Percentiles rank a stretch among this genome's conserved stretches.
Evolutionary conservation across 306 rosid species (phyloP).

Genomic region (Dicorynia guianensis): DNA sequence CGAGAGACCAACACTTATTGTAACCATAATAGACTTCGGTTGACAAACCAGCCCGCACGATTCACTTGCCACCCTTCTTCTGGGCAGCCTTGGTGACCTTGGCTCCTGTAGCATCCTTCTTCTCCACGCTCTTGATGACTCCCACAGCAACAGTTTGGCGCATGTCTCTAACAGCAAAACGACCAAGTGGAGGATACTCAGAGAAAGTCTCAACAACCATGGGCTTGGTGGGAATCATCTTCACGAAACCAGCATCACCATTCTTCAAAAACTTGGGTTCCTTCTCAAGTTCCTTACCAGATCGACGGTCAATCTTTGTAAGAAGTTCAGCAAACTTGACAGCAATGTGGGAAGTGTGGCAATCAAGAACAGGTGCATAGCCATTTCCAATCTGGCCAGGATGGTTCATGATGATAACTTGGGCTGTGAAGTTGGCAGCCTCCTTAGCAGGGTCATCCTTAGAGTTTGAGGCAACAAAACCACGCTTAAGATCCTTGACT

Average conservation of each 20-base stretch:
- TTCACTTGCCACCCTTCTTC: slow-evolving; percentile 64
- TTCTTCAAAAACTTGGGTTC: slow-evolving; percentile 74
- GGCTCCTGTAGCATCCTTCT: slow-evolving; percentile 66
- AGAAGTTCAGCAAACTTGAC: slow-evolving; percentile 62
- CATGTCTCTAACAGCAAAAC: slow-evolving; percentile 71
- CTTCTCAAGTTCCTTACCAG: slow-evolving; percentile 71
- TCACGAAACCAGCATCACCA: slow-evolving; percentile 62
- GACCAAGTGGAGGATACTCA: slow-evolving; percentile 63
- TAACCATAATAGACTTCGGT: slow-evolving; percentile 1
- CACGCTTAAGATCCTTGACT: slow-evolving; percentile 74
- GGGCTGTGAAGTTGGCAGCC: slow-evolving; percentile 66
- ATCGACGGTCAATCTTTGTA: slow-evolving; percentile 74
- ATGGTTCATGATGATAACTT: slow-evolving; percentile 71
- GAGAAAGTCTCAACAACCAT: slow-evolving; percentile 76
- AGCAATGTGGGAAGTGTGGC: slow-evolving; percentile 71
- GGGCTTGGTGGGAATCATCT: slow-evolving; percentile 71
- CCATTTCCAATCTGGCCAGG: slow-evolving; percentile 75
- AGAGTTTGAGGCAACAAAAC: slow-evolving; percentile 67
- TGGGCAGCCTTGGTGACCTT: slow-evolving; percentile 66
- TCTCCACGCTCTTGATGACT: slow-evolving; percentile 66
- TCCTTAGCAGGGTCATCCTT: slow-evolving; percentile 76
- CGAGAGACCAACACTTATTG: slow-evolving; percentile 43
- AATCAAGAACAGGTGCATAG: slow-evolving; percentile 64
- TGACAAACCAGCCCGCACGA: slow-evolving; percentile 33
- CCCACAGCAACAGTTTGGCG: slow-evolving; percentile 73